Base-by-base conservation (phyloP, 768 basidiomycete species). In the Lyophyllum shimeji region DNA sequence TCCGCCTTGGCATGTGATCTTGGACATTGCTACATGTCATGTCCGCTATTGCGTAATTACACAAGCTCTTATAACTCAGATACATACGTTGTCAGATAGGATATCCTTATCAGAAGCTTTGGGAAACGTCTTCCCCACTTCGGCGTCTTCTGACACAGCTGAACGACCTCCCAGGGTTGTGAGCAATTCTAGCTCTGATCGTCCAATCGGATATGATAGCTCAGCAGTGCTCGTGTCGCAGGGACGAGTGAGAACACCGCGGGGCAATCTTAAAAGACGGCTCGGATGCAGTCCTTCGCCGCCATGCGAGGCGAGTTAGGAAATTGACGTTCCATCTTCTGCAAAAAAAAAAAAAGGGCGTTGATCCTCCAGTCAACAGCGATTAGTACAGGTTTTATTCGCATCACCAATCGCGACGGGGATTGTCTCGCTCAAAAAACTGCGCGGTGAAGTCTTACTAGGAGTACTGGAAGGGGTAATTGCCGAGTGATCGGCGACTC, bases 361-460 rank as follows among this genome's bases (percentile, higher is more conserved):
- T 8, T 17, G 18, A 23, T 29, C 51, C 33, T 17, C 33, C 50
- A 34, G 27, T 27, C 56, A 53, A 53, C 29, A 27, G 56, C 52
- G 47, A 48, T 48, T 43, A 31, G 23, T 20, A 52, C 59, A 60
- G 57, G 57, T 60, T 60, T 53, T 44, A n/a, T 47, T 23, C 51
- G 44, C 45, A 50, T 43, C 23, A 54, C 20, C 50, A 46, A 18
- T 47, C 33, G 29, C 45, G 31, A 31, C 43, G 37, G 48, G 56
- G 42, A 46, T 47, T 17, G 47, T 49, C 21, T 21, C 49, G 9
- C 12, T 18, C n/a, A 15, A 25, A 37, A 13, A 13, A 5, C 46
- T 46, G 25, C 27, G 27, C 27, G 46, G 17, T 27, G 39, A 43
- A 21, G 37, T 7, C 50, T 37, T n/a, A n/a, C n/a, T 37, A 23